These are phyloP conservation scores for Pythium brassicae DNA, from an alignment of 352 stramenopile species.

Conservation along the genomic window DNA sequence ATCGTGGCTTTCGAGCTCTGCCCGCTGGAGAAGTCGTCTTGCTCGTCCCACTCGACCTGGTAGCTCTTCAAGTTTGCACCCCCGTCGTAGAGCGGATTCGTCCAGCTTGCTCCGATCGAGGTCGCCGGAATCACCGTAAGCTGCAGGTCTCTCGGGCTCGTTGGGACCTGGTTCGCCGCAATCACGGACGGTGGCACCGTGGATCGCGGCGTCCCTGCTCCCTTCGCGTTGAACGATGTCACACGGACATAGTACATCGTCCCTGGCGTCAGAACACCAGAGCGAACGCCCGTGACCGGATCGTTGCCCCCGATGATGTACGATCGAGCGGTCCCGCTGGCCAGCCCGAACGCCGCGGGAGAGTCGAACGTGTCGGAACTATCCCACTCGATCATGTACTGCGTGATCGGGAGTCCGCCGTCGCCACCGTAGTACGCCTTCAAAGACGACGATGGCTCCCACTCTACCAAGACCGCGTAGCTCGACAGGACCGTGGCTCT, in stretches of 20 bases:
- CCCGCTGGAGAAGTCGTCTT: slow-evolving; percentile 64
- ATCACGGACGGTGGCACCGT: slow-evolving; percentile 43
- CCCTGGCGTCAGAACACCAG: slow-evolving; percentile 70
- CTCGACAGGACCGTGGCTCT: slow-evolving; percentile 78
- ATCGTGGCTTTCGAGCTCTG: slow-evolving; percentile 65
- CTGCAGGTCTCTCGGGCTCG: slow-evolving; percentile 45
- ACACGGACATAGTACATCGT: slow-evolving; percentile 76
- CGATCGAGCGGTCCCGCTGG: slow-evolving; percentile 34
- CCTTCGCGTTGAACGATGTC: slow-evolving; percentile 73
- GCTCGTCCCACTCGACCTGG: slow-evolving; percentile 80
- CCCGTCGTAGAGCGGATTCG: slow-evolving; percentile 89
- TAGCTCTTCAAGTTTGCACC: slow-evolving; percentile 79
- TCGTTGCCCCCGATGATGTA: slow-evolving; percentile 93
- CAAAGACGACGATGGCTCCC: slow-evolving; percentile 78
- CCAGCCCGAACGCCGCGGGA: slow-evolving; percentile 66
- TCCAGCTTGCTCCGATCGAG: slow-evolving; percentile 81
- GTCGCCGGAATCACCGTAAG: slow-evolving; percentile 57
- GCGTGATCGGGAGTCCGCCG: slow-evolving; percentile 89
- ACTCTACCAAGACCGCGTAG: slow-evolving; percentile 90
- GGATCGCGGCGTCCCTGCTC: slow-evolving; percentile 37
- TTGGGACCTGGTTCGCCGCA: slow-evolving; percentile 61
- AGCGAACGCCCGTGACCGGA: slow-evolving; percentile 90
- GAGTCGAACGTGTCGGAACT: slow-evolving; percentile 85
- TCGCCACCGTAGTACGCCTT: slow-evolving; percentile 88
- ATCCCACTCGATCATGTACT: slow-evolving; percentile 97